Percentiles rank a stretch among this genome's conserved stretches.
Conservation (phyloP, 2,329 filamentous ascomycete genomes). For the Massarina eburnea region DNA sequence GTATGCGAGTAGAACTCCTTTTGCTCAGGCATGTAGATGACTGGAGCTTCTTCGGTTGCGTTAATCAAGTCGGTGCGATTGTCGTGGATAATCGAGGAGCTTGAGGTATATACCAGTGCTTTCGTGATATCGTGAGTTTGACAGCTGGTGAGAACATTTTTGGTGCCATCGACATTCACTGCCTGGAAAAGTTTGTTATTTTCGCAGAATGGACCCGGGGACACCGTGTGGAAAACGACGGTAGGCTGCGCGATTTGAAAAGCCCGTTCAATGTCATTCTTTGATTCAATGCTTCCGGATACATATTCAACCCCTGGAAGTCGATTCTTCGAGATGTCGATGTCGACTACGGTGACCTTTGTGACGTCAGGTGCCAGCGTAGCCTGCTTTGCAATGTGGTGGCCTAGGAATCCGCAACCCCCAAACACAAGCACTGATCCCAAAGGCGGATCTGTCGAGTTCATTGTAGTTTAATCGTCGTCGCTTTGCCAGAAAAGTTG, state of each 20-base stretch:
- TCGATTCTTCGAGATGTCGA: conserved; percentile 37
- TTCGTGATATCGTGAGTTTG: conserved; percentile 3
- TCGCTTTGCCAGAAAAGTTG: too few relatives aligned
- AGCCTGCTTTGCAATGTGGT: conserved; percentile 49
- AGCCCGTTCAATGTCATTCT: conserved; percentile 38
- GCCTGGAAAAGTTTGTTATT: conserved; percentile 39
- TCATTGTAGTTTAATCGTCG: too few relatives aligned
- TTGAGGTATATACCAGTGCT: conserved; percentile 21
- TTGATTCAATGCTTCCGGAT: conserved; percentile 47
- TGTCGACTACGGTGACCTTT: conserved; percentile 45
- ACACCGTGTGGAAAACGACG: conserved; percentile 51
- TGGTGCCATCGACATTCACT: conserved; percentile 52
- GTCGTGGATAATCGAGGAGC: conserved; percentile 21
- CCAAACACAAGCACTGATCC: conserved; percentile 45
- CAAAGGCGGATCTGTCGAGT: not conserved
- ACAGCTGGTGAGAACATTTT: conserved; percentile 33
- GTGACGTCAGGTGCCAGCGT: conserved; percentile 37
- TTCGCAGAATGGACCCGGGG: conserved; percentile 33
- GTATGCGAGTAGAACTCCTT: conserved; percentile 20
- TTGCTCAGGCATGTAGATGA: conserved; percentile 15
- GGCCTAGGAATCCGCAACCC: conserved; percentile 51
- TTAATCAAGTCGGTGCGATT: conserved; percentile 10
- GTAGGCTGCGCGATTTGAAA: conserved; percentile 43
- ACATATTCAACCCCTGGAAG: conserved; percentile 44
- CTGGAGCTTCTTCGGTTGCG: conserved; percentile 12